Conservation (phyloP, 2,329 filamentous ascomycete species). For the Arthroderma sp. region DNA sequence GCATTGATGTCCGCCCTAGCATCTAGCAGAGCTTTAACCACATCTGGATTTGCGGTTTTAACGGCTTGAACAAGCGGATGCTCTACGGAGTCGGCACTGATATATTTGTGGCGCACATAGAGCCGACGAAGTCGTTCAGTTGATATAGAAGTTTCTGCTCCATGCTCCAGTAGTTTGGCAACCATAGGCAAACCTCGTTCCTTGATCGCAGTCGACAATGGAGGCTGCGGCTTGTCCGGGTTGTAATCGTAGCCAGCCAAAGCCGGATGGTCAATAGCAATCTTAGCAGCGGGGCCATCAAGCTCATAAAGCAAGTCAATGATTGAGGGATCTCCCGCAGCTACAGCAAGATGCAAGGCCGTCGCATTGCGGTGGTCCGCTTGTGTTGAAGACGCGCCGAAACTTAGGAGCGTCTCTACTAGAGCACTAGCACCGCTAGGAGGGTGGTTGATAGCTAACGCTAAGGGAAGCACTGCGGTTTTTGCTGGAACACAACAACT, state of each 20-base stretch:
- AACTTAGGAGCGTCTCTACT: constrained; percentile 10
- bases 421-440: constrained; percentile 1
- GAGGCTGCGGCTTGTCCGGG: neutral
- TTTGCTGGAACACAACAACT: constrained; percentile 37
- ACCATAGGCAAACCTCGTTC: constrained; percentile 40
- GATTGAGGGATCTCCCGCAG: constrained; percentile 25
- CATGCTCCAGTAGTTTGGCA: constrained; percentile 47
- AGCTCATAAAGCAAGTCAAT: constrained; percentile 4
- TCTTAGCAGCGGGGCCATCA: constrained; percentile 4
- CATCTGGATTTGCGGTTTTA: constrained; percentile 35
- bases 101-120: constrained; percentile 27
- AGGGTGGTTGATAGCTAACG: constrained; percentile 1
- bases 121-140: constrained; percentile 22
- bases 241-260: neutral
- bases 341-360: constrained; percentile 49
- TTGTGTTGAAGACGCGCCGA: constrained; percentile 58
- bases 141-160: constrained; percentile 46
- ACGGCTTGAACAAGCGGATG: constrained; percentile 51
- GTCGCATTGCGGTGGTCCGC: constrained; percentile 52
- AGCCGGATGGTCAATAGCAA: constrained; percentile 4
- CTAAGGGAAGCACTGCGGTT: constrained; percentile 3
- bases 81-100: constrained; percentile 36
- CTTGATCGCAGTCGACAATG: constrained; percentile 3
- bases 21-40: constrained; percentile 47
- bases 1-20: constrained; percentile 53